Percentiles rank a stretch among this genome's conserved stretches.
Evolutionary conservation across 306 rosid genomes (phyloP).

Genomic region (Canavalia ensiformis): DNA sequence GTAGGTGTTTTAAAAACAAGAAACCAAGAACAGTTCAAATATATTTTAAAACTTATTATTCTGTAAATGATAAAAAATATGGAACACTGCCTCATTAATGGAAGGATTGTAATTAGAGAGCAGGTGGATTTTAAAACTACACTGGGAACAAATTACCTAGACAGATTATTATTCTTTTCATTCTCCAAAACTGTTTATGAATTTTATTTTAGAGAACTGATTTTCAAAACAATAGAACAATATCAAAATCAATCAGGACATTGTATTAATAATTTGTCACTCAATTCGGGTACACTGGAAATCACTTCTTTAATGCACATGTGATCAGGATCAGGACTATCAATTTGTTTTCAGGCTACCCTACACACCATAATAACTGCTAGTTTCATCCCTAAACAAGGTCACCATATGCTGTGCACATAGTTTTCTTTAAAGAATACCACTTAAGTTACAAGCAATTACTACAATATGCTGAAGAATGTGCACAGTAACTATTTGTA

Average conservation of each 20-base stretch:
- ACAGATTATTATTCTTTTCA: neutral
- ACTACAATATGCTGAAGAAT: conserved; percentile 13
- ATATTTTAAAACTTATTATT: neutral
- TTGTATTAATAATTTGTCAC: neutral
- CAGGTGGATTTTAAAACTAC: neutral
- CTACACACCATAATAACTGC: conserved; percentile 1
- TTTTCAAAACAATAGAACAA: neutral
- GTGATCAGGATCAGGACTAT: neutral
- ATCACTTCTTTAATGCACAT: conserved; percentile 22
- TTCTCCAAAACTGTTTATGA: conserved; percentile 7
- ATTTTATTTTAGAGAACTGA: conserved; percentile 2
- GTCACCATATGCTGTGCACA: conserved; percentile 4
- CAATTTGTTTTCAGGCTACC: conserved; percentile 2
- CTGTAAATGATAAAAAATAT: neutral
- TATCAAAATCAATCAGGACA: neutral
- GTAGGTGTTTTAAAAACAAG: neutral
- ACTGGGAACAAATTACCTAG: neutral
- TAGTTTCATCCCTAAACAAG: neutral
- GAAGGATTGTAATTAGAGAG: conserved; percentile 11
- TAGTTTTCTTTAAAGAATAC: conserved; percentile 12
- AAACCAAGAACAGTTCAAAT: conserved; percentile 29
- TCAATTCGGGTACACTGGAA: neutral
- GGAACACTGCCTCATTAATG: conserved; percentile 7
- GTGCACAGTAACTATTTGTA: conserved; percentile 29
- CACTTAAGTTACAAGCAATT: neutral